Evolutionary conservation across 257 asterid genomes (phyloP).

Genomic region (Solanum pinnatisectum): DNA sequence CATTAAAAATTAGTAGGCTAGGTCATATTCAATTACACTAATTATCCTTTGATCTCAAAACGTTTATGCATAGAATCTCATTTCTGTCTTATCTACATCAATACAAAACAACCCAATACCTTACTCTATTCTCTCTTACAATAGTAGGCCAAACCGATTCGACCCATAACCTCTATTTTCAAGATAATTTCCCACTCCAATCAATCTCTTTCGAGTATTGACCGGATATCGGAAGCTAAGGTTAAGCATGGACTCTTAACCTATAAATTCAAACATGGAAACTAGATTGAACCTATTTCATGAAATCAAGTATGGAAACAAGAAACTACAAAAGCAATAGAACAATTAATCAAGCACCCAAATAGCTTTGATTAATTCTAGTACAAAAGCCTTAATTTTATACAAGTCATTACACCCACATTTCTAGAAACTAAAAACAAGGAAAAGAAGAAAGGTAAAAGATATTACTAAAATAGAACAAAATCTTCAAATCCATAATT

Average conservation of each 20-base stretch:
- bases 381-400: neutral
- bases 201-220: neutral
- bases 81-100: no score
- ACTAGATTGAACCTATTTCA: no score
- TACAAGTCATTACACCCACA: neutral
- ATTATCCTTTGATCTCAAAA: neutral
- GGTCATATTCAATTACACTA: neutral
- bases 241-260: neutral
- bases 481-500: neutral
- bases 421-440: no score
- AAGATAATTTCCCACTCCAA: neutral
- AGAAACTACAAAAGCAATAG: neutral
- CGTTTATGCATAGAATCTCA: no score
- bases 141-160: no score
- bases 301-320: no score
- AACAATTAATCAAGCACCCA: neutral
- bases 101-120: no score
- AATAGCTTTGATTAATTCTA: neutral
- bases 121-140: no score
- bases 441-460: neutral
- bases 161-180: no score
- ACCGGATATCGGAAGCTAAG: neutral
- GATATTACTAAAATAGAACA: neutral
- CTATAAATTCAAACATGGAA: neutral
- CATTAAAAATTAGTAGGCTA: neutral